Base-by-base conservation (phyloP, 2,329 filamentous ascomycete species). In the Aschersonia sp. region DNA sequence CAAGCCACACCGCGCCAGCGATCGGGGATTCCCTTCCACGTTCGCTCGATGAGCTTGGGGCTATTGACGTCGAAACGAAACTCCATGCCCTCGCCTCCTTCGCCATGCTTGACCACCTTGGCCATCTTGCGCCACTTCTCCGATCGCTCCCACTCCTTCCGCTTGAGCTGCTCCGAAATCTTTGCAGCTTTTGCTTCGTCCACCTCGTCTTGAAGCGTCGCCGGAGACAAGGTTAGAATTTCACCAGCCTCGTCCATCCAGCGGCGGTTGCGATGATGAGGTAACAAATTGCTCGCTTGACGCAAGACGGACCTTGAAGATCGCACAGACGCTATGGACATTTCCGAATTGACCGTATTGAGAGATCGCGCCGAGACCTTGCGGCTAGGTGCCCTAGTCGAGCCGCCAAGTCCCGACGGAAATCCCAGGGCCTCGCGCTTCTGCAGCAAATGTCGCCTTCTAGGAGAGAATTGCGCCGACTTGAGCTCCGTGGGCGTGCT, bases 21-120 rank as follows among this genome's bases (percentile, higher is more conserved):
- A 65, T 98, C 92, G 0, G 92, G 92, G 53, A 98, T 95, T 31
- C 92, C 92, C 62, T 98, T 98, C 92, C 92, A 98, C 1, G 89
- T 94, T 48, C 92, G 79, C 54, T 89, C 84, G 50, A 95, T 82
- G 43, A 98, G 71, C 63, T 96, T 89, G n/a, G 85, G 74, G 61
- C 84, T 85, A 53, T 75, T 80, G 40, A 78, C 76, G 64, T 96
- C 89, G 60, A 97, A 97, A 48, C 89, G 84, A 57, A 79, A 81
- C 51, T 78, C 67, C 66, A 78, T 80, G 48, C 78, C 78, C 59
- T 76, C 69, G 45, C 78, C 78, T 57, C 75, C 68, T 40, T 60
- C 66, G 40, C 70, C 72, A n/a, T 63, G 66, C 45, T 68, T 74
- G 51, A 73, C 61, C 29, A 78, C 65, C 55, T 72, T 78, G 50